Conservation (phyloP, 2,329 filamentous ascomycete species). For the Hawksworthiomyces lignivorus region DNA sequence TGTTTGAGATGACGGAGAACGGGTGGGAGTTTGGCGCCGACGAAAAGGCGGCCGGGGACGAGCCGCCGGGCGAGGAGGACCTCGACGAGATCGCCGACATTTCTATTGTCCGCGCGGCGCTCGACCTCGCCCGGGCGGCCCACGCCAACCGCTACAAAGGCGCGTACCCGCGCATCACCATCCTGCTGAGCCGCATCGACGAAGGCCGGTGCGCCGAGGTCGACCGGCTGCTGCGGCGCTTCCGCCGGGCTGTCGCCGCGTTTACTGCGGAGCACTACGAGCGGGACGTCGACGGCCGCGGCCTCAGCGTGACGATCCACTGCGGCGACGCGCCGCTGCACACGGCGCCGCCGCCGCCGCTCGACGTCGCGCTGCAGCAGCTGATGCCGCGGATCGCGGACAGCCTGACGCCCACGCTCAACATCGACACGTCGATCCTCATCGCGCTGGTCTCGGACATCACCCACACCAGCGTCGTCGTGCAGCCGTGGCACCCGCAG, state of each 20-base stretch:
- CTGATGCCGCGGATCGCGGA: constrained; percentile 18
- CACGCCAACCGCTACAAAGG: constrained; percentile 20
- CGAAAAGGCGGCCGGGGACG: constrained; percentile 12
- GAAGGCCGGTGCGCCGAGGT: constrained; percentile 19
- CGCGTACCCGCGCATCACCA: constrained; percentile 17
- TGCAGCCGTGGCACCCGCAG: constrained; percentile 38
- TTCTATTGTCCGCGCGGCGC: constrained; percentile 19
- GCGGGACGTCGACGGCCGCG: constrained; percentile 14
- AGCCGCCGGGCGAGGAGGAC: constrained; percentile 5
- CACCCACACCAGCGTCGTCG: constrained; percentile 42
- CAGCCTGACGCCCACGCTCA: constrained; percentile 31
- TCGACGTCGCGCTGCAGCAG: constrained; percentile 16
- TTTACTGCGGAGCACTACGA: neutral
- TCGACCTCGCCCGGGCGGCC: constrained; percentile 22
- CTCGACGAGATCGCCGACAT: constrained; percentile 17
- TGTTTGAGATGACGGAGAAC: constrained; percentile 24
- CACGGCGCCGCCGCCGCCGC: constrained; percentile 11
- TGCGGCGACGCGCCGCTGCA: constrained; percentile 20
- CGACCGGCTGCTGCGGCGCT: constrained; percentile 20
- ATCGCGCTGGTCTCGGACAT: constrained; percentile 68
- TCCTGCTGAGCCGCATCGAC: constrained; percentile 22
- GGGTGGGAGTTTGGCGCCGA: constrained; percentile 22
- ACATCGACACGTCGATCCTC: constrained; percentile 63
- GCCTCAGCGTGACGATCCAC: constrained; percentile 19
- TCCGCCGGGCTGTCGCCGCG: constrained; percentile 10